Base-by-base conservation (phyloP, 2,329 filamentous ascomycete genomes). In the Magnaporthales sp. region DNA sequence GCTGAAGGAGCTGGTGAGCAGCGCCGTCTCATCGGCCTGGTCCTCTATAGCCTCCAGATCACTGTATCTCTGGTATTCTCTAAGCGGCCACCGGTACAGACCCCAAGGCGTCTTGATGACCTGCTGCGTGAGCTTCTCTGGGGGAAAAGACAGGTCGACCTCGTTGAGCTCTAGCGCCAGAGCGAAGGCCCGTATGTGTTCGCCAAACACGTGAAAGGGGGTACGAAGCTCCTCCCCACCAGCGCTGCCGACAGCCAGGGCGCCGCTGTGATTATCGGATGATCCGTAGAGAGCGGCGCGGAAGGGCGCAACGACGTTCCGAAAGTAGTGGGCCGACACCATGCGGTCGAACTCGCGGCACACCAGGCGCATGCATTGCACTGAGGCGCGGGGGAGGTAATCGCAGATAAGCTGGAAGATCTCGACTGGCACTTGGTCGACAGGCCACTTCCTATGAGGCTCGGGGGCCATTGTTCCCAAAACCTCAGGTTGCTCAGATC, bases 121-220 rank as follows among this genome's bases (percentile, higher is more conserved):
- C 69, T 86, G 80, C 38, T 86, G 84, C 7, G 80, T 76, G 5
- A 79, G 78, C 71, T 90, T 89, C n/a, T 80, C 71, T 1, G 84
- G 85, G 8, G 87, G 86, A 27, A 78, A 75, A 13, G 78, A 76
- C 11, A 84, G 73, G 15, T 76, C 77, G 54, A 76, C 74, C 72
- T 89, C 85, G 66, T 85, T 83, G n/a, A 91, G 80, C 71, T 91
- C 89, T 68, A 91, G 86, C 27, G 86, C 87, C 73, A 92, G 84
- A 5, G 87, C 89, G 71, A 89, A 90, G 66, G 82, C 83, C 30
- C 79, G 77, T 67, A 91, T 89, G 66, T 86, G 82, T 31, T 78
- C 77, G 11, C 86, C 86, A 74, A 89, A 88, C 19, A 82, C 81
- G 70, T 85, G 76, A 70, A 89, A 89, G 32, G 89, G 83, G 51